Evolutionary conservation across 2,329 filamentous ascomycete species (phyloP), one percentile per base, ranked within the genome.

Genomic region (Colletotrichum australisinense): DNA sequence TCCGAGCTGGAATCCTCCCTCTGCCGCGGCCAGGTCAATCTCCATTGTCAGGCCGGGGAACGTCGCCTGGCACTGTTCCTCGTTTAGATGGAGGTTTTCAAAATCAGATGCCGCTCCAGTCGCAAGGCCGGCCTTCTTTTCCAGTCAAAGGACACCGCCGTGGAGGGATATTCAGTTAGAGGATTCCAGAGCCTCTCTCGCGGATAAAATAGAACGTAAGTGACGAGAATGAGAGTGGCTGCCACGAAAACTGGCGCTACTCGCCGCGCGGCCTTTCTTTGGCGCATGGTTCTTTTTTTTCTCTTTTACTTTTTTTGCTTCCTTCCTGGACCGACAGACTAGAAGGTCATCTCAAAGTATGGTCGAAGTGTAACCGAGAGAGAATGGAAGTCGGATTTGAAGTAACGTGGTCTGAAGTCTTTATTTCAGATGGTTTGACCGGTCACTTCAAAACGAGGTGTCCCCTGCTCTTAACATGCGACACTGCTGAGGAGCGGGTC

Each of bases 11-110:
- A 88, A 88, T 4, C 83, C 81, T 0, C 87, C 87, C 67, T 84
- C 77, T 26, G 83, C 80, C 1, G 87, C 84, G 8, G 81, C 82
- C 62, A 84, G 77, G 49, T 87, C 85, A 70, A 89, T 83, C 68
- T 88, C 84, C 52, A 82, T 81, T 0, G 82, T 85, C 22, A 89
- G 79, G 2, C 83, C 84, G 1, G 88, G 87, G 74, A 89, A 89
- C 1, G 78, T 76, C 52, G 77, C 76, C 8, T 77, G 75, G 77
- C 88, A 89, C 76, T 88, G 82, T 26, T 81, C 75, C 30, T 83
- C 80, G 14, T 80, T 84, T 59, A 89, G 81, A 57, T 80, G 82
- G 24, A 84, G 81, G 71, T 82, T 82, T 67, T 80, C 78, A 32
- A 72, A 72, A 11, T 30, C 19, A 22, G n/a, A 24, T 14, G 8